phyloP scores from a whole-genome alignment of 331 rosid species.

The Telfairia occidentalis region DNA sequence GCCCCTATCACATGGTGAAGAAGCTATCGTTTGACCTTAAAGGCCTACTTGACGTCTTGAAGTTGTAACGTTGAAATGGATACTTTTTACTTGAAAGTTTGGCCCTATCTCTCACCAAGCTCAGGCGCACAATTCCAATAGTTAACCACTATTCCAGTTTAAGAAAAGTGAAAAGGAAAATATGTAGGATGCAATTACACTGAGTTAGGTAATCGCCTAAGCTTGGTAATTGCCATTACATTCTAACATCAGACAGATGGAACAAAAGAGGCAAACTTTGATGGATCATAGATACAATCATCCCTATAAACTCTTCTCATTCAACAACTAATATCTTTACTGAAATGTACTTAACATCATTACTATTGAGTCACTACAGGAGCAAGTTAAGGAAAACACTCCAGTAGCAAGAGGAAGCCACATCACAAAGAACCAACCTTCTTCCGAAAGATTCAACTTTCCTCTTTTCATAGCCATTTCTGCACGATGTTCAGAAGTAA shows the following conservation, averaged over 20 bases:
- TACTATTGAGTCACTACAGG: not conserved
- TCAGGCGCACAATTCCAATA: too few species aligned
- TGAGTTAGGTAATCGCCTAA: too few species aligned
- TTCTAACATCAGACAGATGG: not conserved
- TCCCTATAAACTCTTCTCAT: not conserved
- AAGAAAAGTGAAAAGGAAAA: too few species aligned
- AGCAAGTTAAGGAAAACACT: not conserved
- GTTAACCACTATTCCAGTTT: too few species aligned
- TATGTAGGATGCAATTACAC: too few species aligned
- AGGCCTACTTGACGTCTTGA: too few species aligned
- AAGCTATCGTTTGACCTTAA: too few species aligned
- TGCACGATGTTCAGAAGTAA: constrained; percentile 74
- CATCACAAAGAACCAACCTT: constrained; percentile 34
- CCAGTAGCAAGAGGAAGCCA: not conserved
- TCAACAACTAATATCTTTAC: not conserved
- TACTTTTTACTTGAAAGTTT: too few species aligned
- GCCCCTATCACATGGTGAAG: too few species aligned
- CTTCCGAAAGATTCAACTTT: constrained; percentile 30
- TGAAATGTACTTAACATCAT: not conserved
- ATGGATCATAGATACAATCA: not conserved
- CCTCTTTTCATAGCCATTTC: constrained; percentile 71
- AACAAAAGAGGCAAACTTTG: not conserved
- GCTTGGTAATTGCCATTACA: not conserved
- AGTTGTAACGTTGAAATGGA: too few species aligned
- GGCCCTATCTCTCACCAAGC: too few species aligned